Percentiles rank a stretch among this genome's conserved stretches.
These are phyloP conservation scores for Podila epicladia DNA, from an alignment of 192 early-diverging fungal species.

Conservation along the genomic window DNA sequence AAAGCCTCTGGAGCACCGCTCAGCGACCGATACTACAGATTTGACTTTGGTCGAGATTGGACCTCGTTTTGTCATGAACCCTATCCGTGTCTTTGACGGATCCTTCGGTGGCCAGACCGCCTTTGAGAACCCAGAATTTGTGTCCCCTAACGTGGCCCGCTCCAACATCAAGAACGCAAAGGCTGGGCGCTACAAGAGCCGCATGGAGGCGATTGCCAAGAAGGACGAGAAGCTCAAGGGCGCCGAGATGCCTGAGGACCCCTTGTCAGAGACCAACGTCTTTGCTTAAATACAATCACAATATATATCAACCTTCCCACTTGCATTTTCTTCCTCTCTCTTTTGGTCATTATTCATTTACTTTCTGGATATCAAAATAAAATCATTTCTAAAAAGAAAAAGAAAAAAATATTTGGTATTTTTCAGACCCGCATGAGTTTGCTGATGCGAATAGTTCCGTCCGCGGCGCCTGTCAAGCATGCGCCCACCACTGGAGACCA, in stretches of 20 bases:
- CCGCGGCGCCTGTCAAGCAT: conserved; percentile 58
- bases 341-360: conserved; percentile 2
- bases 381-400: background rate
- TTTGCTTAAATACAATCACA: conserved; percentile 32
- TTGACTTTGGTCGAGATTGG: conserved; percentile 94
- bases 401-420: background rate
- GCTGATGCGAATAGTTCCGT: conserved; percentile 64
- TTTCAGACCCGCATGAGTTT: conserved; percentile 56
- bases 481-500: conserved; percentile 61
- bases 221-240: conserved; percentile 59
- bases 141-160: conserved; percentile 75
- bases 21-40: conserved; percentile 70
- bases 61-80: conserved; percentile 93
- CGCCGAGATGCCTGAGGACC: conserved; percentile 60
- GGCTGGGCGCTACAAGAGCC: conserved; percentile 60
- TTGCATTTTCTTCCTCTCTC: background rate
- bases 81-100: conserved; percentile 95
- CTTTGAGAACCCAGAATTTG: conserved; percentile 90
- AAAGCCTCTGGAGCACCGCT: conserved; percentile 62
- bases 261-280: conserved; percentile 56
- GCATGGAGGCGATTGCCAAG: conserved; percentile 53
- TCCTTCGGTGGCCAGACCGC: conserved; percentile 93
- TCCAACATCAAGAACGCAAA: conserved; percentile 56
- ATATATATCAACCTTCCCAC: background rate
- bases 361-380: background rate